These are phyloP conservation scores for Aquanectria penicillioides DNA, from an alignment of 2,329 filamentous ascomycete species.

Conservation along the genomic window DNA sequence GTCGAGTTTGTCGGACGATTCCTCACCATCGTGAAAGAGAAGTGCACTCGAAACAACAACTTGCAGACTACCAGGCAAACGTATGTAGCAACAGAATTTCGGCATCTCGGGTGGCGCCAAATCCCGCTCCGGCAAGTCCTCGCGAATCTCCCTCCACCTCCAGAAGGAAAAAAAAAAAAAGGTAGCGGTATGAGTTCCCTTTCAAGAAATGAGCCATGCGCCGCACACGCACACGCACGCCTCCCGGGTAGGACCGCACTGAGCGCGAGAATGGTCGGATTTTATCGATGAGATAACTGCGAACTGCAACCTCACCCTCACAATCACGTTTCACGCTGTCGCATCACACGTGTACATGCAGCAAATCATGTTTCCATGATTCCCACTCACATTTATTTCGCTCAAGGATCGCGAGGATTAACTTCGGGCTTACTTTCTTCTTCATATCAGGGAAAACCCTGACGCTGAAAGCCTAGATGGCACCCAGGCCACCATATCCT, in stretches of 20 bases:
- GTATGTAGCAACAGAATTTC: background rate
- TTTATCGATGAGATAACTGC: background rate
- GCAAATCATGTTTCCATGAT: slow-evolving; percentile 7
- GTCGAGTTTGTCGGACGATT: background rate
- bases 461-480: slow-evolving; percentile 14
- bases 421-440: slow-evolving; percentile 19
- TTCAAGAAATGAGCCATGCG: slow-evolving; percentile 10
- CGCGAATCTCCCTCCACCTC: background rate
- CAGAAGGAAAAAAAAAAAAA: background rate
- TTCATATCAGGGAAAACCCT: slow-evolving; percentile 17
- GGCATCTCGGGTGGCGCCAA: background rate
- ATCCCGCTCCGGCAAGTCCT: slow-evolving; percentile 4
- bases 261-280: background rate
- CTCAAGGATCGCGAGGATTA: slow-evolving; percentile 21
- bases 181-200: background rate
- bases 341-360: slow-evolving; percentile 23
- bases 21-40: background rate
- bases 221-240: background rate
- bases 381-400: slow-evolving; percentile 5
- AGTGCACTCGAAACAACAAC: background rate
- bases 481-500: slow-evolving; percentile 12
- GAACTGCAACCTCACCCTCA: slow-evolving; percentile 2
- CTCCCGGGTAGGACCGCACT: slow-evolving; percentile 13
- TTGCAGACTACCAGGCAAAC: background rate
- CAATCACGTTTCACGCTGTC: slow-evolving; percentile 17